phyloP scores from a whole-genome alignment of 202 grass and related monocot species.

The Bolboschoenoplectus hybrid region DNA sequence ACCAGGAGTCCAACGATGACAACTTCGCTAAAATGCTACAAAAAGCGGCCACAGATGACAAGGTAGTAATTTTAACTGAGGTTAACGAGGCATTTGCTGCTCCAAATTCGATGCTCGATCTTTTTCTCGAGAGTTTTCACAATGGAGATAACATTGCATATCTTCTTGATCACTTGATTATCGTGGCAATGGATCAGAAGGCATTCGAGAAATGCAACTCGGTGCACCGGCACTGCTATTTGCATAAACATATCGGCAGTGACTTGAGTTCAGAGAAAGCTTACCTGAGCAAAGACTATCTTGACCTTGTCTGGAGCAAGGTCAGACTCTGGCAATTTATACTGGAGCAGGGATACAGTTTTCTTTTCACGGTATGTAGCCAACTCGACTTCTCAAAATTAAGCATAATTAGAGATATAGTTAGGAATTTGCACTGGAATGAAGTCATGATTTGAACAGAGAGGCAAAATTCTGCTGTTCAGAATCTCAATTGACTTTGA shows the following conservation, averaged over 20 bases:
- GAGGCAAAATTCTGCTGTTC: background rate
- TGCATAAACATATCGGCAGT: constrained; percentile 32
- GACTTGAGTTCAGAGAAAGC: constrained; percentile 45
- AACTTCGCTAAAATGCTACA: constrained; percentile 37
- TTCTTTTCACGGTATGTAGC: constrained; percentile 55
- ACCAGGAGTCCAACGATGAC: background rate
- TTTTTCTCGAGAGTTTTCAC: constrained; percentile 64
- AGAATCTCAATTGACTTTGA: background rate
- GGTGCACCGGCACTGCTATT: constrained; percentile 66
- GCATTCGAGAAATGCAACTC: constrained; percentile 51
- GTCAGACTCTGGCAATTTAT: constrained; percentile 47
- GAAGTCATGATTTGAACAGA: background rate
- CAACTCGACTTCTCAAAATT: background rate
- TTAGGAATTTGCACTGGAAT: background rate
- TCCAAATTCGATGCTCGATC: constrained; percentile 51
- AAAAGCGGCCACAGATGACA: constrained; percentile 53
- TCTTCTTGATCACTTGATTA: constrained; percentile 61
- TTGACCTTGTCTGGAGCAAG: constrained; percentile 69
- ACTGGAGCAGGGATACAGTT: constrained; percentile 75
- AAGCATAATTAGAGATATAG: background rate
- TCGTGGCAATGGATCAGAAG: constrained; percentile 60
- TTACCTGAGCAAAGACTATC: constrained; percentile 51
- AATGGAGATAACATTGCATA: constrained; percentile 45
- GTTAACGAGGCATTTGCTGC: constrained; percentile 58
- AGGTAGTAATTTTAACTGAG: constrained; percentile 64